phyloP scores from a whole-genome alignment of 805 yeast genomes.

The Ogataea neopini region DNA sequence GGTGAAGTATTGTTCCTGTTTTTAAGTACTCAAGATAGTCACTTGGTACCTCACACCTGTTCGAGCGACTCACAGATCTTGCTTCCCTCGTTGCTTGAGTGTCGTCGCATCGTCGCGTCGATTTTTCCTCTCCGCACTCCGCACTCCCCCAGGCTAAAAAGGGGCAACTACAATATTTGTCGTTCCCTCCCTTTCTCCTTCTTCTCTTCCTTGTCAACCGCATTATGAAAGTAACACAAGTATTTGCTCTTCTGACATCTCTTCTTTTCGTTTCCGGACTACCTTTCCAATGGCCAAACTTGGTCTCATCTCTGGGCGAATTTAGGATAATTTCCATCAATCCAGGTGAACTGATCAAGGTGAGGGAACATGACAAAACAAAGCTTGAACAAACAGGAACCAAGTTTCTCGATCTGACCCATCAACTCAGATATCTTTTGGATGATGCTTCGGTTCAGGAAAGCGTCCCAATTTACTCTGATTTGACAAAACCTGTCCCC shows the following conservation, averaged over 20 bases:
- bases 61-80: neutral
- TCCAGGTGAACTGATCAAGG: constrained; percentile 12
- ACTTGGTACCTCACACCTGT: too few species aligned
- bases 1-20: too few species aligned
- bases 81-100: neutral
- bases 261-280: neutral
- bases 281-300: constrained; percentile 6
- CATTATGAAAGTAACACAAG: neutral
- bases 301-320: neutral
- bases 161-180: neutral
- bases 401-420: constrained; percentile 46
- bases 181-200: neutral
- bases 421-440: constrained; percentile 10
- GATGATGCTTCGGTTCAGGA: neutral
- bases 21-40: too few species aligned
- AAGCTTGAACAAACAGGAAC: constrained; percentile 34
- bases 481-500: constrained; percentile 12
- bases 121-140: neutral
- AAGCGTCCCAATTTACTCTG: neutral
- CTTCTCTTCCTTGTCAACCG: neutral
- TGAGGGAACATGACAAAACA: constrained; percentile 41
- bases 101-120: constrained; percentile 3
- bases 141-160: too few species aligned
- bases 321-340: constrained; percentile 10
- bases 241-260: neutral